These are phyloP conservation scores for Balakata baccata DNA, from an alignment of 345 rosid genomes.

Conservation along the genomic window DNA sequence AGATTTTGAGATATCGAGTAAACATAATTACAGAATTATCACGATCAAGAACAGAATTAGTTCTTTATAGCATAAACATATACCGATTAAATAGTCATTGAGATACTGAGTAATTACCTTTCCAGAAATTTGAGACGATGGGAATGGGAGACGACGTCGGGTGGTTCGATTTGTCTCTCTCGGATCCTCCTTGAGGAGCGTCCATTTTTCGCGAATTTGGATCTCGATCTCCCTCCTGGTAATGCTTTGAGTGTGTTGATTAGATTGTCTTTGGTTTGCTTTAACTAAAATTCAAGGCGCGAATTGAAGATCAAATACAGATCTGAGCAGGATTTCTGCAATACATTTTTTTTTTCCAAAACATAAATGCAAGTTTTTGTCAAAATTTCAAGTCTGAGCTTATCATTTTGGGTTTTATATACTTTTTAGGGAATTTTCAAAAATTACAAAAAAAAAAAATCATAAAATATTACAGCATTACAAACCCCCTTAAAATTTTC, in stretches of 20 bases:
- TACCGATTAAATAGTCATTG: not conserved
- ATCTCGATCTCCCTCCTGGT: not conserved
- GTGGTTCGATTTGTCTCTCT: conserved; percentile 54
- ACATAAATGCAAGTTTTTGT: not conserved
- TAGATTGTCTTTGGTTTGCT: not conserved
- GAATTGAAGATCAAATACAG: not conserved
- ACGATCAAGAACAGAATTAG: not conserved
- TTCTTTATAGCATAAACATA: not conserved
- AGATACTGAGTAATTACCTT: conserved; percentile 43
- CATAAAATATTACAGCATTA: too few species aligned
- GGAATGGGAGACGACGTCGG: conserved; percentile 68
- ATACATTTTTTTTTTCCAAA: too few species aligned
- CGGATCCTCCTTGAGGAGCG: conserved; percentile 62
- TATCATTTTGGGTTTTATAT: too few species aligned
- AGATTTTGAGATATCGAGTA: not conserved
- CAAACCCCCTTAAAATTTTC: too few species aligned
- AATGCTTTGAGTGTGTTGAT: not conserved
- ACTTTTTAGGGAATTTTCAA: too few species aligned
- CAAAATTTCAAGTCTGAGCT: not conserved
- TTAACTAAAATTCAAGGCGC: not conserved
- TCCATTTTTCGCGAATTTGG: conserved; percentile 46
- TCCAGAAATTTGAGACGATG: conserved; percentile 83
- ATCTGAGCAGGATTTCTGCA: not conserved
- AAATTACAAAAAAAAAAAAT: too few species aligned
- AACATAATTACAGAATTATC: not conserved